Percentiles rank a stretch among this genome's conserved stretches.
Evolutionary conservation across 371 early-diverging fungal genomes (phyloP).

Genomic region (Lichtheimia corymbifera): DNA sequence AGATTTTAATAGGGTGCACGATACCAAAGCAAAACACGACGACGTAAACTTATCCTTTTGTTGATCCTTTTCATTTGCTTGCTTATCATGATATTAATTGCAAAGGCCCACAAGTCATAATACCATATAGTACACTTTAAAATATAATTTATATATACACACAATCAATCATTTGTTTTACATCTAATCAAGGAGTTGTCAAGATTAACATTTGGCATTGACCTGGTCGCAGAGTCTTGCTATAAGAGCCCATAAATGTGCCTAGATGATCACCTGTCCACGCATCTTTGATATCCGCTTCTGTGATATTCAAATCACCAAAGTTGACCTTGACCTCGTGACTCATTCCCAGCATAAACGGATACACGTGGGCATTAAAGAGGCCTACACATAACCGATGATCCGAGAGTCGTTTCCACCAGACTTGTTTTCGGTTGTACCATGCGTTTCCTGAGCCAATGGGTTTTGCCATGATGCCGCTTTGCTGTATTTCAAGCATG

Average conservation of each 20-base stretch:
- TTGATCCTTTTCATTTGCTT: constrained; percentile 62
- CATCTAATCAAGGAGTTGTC: constrained; percentile 1
- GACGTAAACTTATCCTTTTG: constrained; percentile 64
- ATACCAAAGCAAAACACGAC: constrained; percentile 69
- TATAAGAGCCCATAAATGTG: constrained; percentile 6
- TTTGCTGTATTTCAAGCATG: constrained; percentile 43
- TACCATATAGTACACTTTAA: constrained; percentile 4
- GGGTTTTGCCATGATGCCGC: constrained; percentile 44
- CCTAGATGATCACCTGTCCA: constrained; percentile 39
- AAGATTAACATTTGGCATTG: constrained; percentile 22
- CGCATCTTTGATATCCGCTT: constrained; percentile 27
- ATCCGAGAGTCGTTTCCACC: constrained; percentile 45
- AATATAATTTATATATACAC: constrained; percentile 1
- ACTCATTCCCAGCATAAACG: constrained; percentile 36
- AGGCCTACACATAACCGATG: constrained; percentile 38
- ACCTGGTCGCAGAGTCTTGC: constrained; percentile 16
- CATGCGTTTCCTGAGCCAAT: constrained; percentile 43
- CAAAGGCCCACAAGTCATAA: constrained; percentile 55
- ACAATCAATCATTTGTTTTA: background rate
- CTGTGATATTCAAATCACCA: constrained; percentile 23
- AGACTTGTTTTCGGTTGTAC: constrained; percentile 42
- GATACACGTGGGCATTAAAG: constrained; percentile 41
- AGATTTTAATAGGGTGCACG: constrained; percentile 45
- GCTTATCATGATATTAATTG: constrained; percentile 63
- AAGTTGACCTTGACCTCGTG: constrained; percentile 32